These are phyloP conservation scores for Globisporangium cylindrosporum DNA, from an alignment of 352 stramenopile species.

Conservation along the genomic window DNA sequence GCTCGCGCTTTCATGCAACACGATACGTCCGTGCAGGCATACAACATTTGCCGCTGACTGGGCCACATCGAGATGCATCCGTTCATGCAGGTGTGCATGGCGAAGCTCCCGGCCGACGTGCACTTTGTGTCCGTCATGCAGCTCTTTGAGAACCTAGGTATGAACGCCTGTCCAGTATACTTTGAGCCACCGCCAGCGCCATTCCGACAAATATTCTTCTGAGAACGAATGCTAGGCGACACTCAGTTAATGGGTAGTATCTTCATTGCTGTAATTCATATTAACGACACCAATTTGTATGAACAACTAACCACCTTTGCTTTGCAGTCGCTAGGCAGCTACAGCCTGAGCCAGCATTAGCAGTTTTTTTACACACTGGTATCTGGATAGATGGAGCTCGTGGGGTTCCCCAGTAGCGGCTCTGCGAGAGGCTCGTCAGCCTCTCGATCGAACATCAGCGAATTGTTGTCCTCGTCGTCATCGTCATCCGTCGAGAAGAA, in stretches of 20 bases:
- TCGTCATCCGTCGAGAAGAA: conserved; percentile 50
- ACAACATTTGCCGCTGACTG: conserved; percentile 25
- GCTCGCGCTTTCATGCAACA: too few species aligned
- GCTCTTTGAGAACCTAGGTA: conserved; percentile 4
- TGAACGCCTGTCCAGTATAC: conserved; percentile 7
- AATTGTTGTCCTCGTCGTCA: conserved; percentile 24
- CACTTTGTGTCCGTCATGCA: conserved; percentile 21
- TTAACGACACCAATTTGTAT: background rate
- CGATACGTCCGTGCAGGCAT: conserved; percentile 13
- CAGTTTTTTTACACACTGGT: conserved; percentile 17
- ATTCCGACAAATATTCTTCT: conserved; percentile 16
- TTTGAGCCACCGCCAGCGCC: conserved; percentile 6
- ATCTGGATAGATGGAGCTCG: conserved; percentile 23
- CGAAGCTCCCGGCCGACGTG: conserved; percentile 13
- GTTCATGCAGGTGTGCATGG: conserved; percentile 37
- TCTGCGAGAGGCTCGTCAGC: conserved; percentile 42
- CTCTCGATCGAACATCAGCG: conserved; percentile 22
- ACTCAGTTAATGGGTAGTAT: background rate
- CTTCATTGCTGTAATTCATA: background rate
- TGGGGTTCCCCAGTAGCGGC: conserved; percentile 33
- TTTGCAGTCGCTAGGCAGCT: background rate
- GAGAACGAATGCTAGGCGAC: background rate
- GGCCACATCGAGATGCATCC: conserved; percentile 31
- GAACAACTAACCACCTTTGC: background rate
- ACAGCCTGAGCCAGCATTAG: background rate